These are phyloP conservation scores for Citrullus colocynthis DNA, from an alignment of 306 rosid genomes.

Conservation along the genomic window DNA sequence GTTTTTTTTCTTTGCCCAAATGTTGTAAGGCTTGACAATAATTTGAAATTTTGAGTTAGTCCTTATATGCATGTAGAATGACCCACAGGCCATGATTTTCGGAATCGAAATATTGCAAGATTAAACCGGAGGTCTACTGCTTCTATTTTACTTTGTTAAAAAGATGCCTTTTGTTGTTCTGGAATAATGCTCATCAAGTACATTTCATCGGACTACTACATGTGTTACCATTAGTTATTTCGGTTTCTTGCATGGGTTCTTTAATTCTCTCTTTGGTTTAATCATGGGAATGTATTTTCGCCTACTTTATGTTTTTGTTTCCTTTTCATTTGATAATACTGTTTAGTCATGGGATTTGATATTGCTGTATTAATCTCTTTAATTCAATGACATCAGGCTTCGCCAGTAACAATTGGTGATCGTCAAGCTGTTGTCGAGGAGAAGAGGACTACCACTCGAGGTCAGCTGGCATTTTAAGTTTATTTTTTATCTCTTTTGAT, in stretches of 20 bases:
- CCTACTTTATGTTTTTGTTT: neutral
- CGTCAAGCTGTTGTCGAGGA: slow-evolving; percentile 74
- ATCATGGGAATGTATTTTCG: neutral
- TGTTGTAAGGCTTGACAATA: neutral
- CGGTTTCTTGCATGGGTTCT: neutral
- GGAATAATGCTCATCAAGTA: neutral
- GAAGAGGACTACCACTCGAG: slow-evolving; percentile 90
- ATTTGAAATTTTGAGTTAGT: neutral
- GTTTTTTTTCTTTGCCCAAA: neutral
- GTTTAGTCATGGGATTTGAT: neutral
- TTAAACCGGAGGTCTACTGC: neutral
- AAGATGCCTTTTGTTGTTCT: neutral
- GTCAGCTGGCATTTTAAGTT: slow-evolving; percentile 19
- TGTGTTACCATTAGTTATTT: neutral
- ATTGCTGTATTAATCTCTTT: neutral
- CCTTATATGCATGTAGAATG: neutral
- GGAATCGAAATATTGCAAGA: neutral
- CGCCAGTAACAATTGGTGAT: slow-evolving; percentile 60
- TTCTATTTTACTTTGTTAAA: no score
- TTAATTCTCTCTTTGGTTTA: neutral
- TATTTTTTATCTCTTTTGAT: neutral
- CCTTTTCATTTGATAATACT: neutral
- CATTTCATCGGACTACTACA: neutral
- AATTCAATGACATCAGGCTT: slow-evolving; percentile 42
- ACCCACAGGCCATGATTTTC: neutral